Evolutionary conservation across 169 alveolate genomes (phyloP).

Genomic region (Plasmodium sp.): DNA sequence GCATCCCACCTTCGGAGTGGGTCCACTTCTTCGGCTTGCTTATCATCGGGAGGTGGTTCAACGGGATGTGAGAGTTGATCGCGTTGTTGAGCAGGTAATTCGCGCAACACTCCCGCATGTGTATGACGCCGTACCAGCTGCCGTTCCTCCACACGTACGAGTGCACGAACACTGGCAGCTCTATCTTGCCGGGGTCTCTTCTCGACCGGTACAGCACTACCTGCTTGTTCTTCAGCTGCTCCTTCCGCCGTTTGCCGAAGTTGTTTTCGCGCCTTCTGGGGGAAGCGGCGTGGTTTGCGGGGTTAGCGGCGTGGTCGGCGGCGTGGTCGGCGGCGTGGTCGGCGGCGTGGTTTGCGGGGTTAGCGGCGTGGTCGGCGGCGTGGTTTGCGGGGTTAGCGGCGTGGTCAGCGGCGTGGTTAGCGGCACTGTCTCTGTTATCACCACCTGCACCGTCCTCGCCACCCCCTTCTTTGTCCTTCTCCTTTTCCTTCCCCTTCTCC

Average conservation of each 20-base stretch:
- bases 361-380: too few relatives aligned
- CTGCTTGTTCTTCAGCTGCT: slow-evolving; percentile 32
- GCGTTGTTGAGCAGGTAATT: slow-evolving; percentile 80
- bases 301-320: not conserved
- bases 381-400: not conserved
- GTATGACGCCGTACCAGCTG: slow-evolving; percentile 82
- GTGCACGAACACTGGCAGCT: slow-evolving; percentile 81
- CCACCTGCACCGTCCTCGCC: not conserved
- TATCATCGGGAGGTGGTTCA: slow-evolving; percentile 83
- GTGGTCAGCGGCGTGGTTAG: too few relatives aligned
- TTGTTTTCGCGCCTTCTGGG: not conserved
- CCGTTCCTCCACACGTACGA: slow-evolving; percentile 79
- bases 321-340: too few relatives aligned
- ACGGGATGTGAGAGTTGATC: slow-evolving; percentile 77
- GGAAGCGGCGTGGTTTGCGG: not conserved
- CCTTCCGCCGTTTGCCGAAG: slow-evolving; percentile 59
- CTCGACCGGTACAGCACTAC: slow-evolving; percentile 68
- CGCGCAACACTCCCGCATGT: slow-evolving; percentile 85
- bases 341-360: not conserved
- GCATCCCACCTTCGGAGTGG: slow-evolving; percentile 73
- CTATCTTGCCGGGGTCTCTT: slow-evolving; percentile 80
- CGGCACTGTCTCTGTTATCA: not conserved
- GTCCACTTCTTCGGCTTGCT: slow-evolving; percentile 84
- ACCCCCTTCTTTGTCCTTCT: not conserved
- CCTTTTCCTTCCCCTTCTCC: slow-evolving; percentile 30